A percentile compares a stretch with the other conserved stretches of the same genome.
Conservation (phyloP, 108 stramenopile species). For the Skeletonema marinoi region DNA sequence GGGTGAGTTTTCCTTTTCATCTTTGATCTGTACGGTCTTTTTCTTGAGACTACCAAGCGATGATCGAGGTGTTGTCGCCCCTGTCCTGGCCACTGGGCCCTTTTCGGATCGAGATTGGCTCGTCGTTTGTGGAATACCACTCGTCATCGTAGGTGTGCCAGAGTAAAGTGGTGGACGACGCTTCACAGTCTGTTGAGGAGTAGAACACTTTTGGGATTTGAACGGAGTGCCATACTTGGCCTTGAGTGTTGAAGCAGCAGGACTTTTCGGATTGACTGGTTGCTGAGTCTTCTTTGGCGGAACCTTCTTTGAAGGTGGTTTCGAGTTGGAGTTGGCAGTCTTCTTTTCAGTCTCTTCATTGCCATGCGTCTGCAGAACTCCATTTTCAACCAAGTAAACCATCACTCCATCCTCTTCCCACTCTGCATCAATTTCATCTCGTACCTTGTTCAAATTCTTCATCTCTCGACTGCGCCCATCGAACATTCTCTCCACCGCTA, state of each 20-base stretch:
- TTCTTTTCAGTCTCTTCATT: neutral
- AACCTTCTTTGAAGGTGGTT: neutral
- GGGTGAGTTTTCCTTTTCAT: slow-evolving; percentile 22
- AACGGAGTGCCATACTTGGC: slow-evolving; percentile 26
- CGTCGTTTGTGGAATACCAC: neutral
- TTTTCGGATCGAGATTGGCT: neutral
- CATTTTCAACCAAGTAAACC: slow-evolving; percentile 26
- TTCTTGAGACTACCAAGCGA: neutral
- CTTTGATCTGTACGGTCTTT: neutral
- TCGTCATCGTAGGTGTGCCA: neutral
- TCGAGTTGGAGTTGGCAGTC: neutral
- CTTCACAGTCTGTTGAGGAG: slow-evolving; percentile 12
- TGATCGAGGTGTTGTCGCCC: neutral
- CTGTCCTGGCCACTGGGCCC: neutral
- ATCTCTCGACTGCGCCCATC: slow-evolving; percentile 28
- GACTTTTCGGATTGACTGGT: neutral
- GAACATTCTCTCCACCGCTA: slow-evolving; percentile 22
- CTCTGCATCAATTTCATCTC: slow-evolving; percentile 39
- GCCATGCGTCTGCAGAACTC: slow-evolving; percentile 11
- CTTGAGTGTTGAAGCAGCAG: slow-evolving; percentile 9
- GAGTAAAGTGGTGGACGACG: neutral
- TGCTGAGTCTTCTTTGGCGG: neutral
- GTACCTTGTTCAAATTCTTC: slow-evolving; percentile 29
- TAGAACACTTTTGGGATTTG: slow-evolving; percentile 11
- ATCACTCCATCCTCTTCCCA: slow-evolving; percentile 51